Evolutionary conservation across 2,329 filamentous ascomycete species (phyloP), one percentile per base, ranked within the genome.

Genomic region (Fusarium staphyleae): DNA sequence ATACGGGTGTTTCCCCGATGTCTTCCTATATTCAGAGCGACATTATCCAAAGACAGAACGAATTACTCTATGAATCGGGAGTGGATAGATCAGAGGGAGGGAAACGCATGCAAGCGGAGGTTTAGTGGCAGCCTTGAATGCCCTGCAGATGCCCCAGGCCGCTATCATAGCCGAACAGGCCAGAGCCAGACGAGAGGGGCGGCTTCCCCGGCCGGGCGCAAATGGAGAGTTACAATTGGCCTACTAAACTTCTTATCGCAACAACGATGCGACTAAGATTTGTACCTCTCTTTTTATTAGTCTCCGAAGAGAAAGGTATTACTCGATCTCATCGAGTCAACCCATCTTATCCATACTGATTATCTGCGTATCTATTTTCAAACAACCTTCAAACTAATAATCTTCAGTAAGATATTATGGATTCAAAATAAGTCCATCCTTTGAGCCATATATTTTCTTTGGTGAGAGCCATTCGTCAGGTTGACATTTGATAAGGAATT

Each of bases 251-350:
- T 10, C 60, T 67, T 67, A 65, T 67, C 65, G 48, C 41, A 15
- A 5, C 19, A 39, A 34, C 46, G 48, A 55, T 47, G 48, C 49
- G 19, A 51, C 49, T 53, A 52, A 62, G 63, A 66, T 64, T 62
- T 36, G 40, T 34, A 55, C 47, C 47, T 35, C 14, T 19, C 37
- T 39, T 60, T 66, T 66, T 59, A 43, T 42, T 43, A n/a, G n/a
- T n/a, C 32, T 35, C 55, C 40, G 45, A 41, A 33, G 26, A 56
- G 41, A 55, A 64, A 65, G 47, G 34, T 52, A 61, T 77, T 77
- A 77, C 75, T 76, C 72, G 71, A 77, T 77, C 68, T 66, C 68
- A 77, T 77, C 75, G 75, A 77, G 75, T 77, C 75, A 78, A 62
- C 63, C 40, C 30, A 52, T 52, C 32, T 28, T 51, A 35, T 46